These are phyloP conservation scores for Podaxis pistillaris DNA, from an alignment of 768 basidiomycete species.

Conservation along the genomic window DNA sequence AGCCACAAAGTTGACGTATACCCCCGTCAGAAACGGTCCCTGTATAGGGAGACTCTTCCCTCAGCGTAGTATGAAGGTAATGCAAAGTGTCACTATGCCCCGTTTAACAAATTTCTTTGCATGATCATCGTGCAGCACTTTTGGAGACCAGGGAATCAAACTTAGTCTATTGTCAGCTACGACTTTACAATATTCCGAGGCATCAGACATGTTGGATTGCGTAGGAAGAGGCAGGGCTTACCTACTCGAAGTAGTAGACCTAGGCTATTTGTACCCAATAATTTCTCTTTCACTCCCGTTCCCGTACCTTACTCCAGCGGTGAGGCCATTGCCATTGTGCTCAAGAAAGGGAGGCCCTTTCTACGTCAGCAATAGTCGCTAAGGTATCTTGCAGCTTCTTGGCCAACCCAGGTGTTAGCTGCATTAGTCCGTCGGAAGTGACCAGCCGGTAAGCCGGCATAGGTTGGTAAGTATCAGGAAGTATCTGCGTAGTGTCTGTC, in stretches of 20 bases:
- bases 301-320: not conserved
- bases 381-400: constrained; percentile 16
- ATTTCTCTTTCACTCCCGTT: not conserved
- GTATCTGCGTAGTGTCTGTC: constrained; percentile 40
- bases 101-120: too few species aligned
- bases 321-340: not conserved
- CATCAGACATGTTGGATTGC: not conserved
- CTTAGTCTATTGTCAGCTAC: not conserved
- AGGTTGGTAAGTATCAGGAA: constrained; percentile 70
- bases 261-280: not conserved
- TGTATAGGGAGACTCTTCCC: too few species aligned
- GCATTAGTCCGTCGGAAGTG: constrained; percentile 68
- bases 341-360: not conserved
- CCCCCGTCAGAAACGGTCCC: too few species aligned
- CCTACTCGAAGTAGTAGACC: not conserved
- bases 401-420: constrained; percentile 67
- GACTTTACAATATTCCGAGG: not conserved
- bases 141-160: not conserved
- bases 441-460: constrained; percentile 86
- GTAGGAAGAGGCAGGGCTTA: not conserved
- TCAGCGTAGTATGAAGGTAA: too few species aligned
- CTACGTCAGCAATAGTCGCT: not conserved
- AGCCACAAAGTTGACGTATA: too few species aligned
- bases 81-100: too few species aligned
- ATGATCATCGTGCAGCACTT: too few species aligned